Conservation (phyloP, 2,329 filamentous ascomycete species). For the Cercospora beticola region DNA sequence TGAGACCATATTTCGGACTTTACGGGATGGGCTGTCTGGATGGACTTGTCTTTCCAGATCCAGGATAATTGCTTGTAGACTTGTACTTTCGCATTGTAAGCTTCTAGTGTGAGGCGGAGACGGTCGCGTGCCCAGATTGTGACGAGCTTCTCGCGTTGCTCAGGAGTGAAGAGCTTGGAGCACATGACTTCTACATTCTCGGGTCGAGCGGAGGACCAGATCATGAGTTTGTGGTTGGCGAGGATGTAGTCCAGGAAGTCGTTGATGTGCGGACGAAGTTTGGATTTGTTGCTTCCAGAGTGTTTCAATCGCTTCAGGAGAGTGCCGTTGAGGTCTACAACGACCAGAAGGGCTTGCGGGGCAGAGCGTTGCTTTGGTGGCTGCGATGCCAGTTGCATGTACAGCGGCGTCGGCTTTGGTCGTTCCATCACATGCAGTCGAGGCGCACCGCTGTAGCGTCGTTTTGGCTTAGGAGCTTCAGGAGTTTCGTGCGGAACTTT, state of each 20-base stretch:
- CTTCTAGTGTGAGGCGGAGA: conserved; percentile 62
- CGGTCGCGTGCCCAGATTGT: conserved; percentile 77
- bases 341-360: conserved; percentile 63
- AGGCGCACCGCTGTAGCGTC: background rate
- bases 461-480: background rate
- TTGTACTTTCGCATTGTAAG: conserved; percentile 72
- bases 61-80: conserved; percentile 82
- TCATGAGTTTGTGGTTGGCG: conserved; percentile 71
- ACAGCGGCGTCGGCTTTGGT: conserved; percentile 28
- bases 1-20: conserved; percentile 66
- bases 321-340: conserved; percentile 93
- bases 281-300: conserved; percentile 38
- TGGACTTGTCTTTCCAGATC: conserved; percentile 62
- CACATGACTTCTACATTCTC: conserved; percentile 71
- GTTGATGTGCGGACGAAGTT: conserved; percentile 64
- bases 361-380: conserved; percentile 10
- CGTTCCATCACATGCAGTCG: conserved; percentile 20
- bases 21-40: conserved; percentile 45
- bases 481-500: background rate
- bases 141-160: conserved; percentile 58
- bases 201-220: conserved; percentile 85
- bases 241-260: conserved; percentile 74
- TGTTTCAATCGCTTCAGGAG: conserved; percentile 66
- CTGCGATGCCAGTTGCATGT: conserved; percentile 23
- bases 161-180: conserved; percentile 58